phyloP scores from a whole-genome alignment of 1,284 basidiomycete species.

The Ganoderma resinaceum region DNA sequence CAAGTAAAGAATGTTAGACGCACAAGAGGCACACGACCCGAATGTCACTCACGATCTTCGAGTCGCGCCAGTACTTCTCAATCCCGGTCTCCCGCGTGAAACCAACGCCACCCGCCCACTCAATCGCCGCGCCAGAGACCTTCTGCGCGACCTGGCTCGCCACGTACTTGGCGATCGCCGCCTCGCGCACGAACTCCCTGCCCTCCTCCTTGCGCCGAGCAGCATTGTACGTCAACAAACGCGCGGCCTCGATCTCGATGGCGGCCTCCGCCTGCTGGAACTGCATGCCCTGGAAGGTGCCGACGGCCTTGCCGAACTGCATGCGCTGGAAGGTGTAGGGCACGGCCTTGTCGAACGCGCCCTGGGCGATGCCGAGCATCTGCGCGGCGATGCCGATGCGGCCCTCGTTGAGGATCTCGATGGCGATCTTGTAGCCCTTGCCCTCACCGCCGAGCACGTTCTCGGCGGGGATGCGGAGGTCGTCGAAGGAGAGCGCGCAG shows the following conservation, averaged over 20 bases:
- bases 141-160: slow-evolving; percentile 89
- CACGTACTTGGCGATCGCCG: slow-evolving; percentile 97
- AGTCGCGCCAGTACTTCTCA: slow-evolving; percentile 95
- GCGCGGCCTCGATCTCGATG: slow-evolving; percentile 91
- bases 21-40: not conserved
- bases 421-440: slow-evolving; percentile 98
- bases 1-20: not conserved
- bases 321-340: slow-evolving; percentile 93
- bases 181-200: slow-evolving; percentile 87
- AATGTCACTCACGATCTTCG: slow-evolving; percentile 80
- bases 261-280: slow-evolving; percentile 94
- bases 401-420: slow-evolving; percentile 97
- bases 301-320: slow-evolving; percentile 94
- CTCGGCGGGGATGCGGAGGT: slow-evolving; percentile 90
- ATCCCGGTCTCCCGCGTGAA: slow-evolving; percentile 96
- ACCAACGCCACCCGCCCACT: slow-evolving; percentile 96
- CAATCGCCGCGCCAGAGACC: slow-evolving; percentile 90
- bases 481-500: slow-evolving; percentile 96
- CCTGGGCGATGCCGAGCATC: slow-evolving; percentile 97
- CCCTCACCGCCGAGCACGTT: slow-evolving; percentile 95
- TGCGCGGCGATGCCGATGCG: slow-evolving; percentile 98
- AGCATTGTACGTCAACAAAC: slow-evolving; percentile 95
- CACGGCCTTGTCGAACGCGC: slow-evolving; percentile 93
- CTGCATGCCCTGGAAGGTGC: slow-evolving; percentile 94
- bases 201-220: slow-evolving; percentile 94